These are phyloP conservation scores for Harringtonia lauricola DNA, from an alignment of 2,329 filamentous ascomycete species.

Conservation along the genomic window DNA sequence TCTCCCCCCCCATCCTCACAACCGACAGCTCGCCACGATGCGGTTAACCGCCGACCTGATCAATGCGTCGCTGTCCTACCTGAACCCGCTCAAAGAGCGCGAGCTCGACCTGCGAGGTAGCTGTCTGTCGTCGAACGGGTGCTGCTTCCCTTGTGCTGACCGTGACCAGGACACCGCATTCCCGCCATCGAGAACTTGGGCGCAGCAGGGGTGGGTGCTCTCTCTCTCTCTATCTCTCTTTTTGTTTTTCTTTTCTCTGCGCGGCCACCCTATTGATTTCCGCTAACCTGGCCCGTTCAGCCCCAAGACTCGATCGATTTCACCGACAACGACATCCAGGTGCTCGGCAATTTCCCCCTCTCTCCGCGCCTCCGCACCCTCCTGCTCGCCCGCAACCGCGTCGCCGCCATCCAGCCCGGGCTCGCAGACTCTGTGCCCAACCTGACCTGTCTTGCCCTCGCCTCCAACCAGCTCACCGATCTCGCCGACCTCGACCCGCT, in stretches of 20 bases:
- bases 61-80: conserved; percentile 88
- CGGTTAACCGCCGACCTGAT: conserved; percentile 94
- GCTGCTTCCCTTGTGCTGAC: background rate
- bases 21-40: conserved; percentile 43
- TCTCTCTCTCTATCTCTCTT: conserved; percentile 1
- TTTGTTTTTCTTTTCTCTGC: conserved; percentile 1
- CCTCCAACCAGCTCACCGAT: conserved; percentile 72
- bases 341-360: conserved; percentile 84
- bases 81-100: conserved; percentile 97
- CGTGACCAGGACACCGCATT: conserved; percentile 86
- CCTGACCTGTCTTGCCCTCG: conserved; percentile 70
- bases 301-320: conserved; percentile 96
- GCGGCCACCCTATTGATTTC: no score
- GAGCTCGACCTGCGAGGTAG: conserved; percentile 99
- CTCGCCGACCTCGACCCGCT: conserved; percentile 82
- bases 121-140: no score
- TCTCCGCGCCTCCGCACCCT: conserved; percentile 81
- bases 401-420: conserved; percentile 67
- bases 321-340: conserved; percentile 92
- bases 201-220: conserved; percentile 67
- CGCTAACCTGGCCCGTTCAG: conserved; percentile 37
- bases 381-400: conserved; percentile 79
- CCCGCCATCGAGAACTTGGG: conserved; percentile 95
- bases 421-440: conserved; percentile 70
- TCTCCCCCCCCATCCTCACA: background rate